A percentile compares a stretch with the other conserved stretches of the same genome.
Evolutionary conservation across 257 asterid species (phyloP).

Genomic region (Lantana camara): DNA sequence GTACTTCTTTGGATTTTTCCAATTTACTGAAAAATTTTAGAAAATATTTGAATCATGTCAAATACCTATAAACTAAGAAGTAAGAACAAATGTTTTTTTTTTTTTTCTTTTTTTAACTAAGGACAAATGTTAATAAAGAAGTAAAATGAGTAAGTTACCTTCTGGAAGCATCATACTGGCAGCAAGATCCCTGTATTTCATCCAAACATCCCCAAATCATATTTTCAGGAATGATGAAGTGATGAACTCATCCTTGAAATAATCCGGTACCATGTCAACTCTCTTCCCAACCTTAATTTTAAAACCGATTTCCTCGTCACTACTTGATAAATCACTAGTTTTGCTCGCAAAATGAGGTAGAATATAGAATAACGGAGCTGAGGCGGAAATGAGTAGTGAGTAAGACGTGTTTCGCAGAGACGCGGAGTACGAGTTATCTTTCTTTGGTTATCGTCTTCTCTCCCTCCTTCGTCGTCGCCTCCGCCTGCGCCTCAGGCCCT

Average conservation of each 20-base stretch:
- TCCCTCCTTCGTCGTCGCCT: constrained; percentile 34
- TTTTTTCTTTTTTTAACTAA: too few relatives aligned
- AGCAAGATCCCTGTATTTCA: constrained; percentile 62
- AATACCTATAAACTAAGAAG: too few relatives aligned
- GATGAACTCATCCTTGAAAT: constrained; percentile 68
- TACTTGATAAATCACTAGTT: constrained; percentile 31
- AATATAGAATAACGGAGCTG: constrained; percentile 44
- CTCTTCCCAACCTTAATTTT: constrained; percentile 81
- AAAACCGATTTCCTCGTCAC: constrained; percentile 43
- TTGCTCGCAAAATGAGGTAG: constrained; percentile 51
- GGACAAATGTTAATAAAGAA: too few relatives aligned
- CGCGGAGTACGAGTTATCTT: constrained; percentile 17
- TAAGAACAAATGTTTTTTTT: too few relatives aligned
- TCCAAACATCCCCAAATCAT: constrained; percentile 52
- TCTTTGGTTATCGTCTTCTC: constrained; percentile 23
- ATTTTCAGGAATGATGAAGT: constrained; percentile 39
- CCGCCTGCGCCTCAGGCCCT: constrained; percentile 44
- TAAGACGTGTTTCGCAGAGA: constrained; percentile 27
- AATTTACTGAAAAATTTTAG: too few relatives aligned
- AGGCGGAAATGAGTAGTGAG: constrained; percentile 37
- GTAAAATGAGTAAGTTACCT: too few relatives aligned
- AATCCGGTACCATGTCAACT: constrained; percentile 67
- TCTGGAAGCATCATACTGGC: constrained; percentile 72
- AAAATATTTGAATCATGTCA: too few relatives aligned
- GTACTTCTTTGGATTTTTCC: too few relatives aligned